Evolutionary conservation across 805 yeast genomes (phyloP), one percentile per base, ranked within the genome.

Genomic region (Teunomyces stri): DNA sequence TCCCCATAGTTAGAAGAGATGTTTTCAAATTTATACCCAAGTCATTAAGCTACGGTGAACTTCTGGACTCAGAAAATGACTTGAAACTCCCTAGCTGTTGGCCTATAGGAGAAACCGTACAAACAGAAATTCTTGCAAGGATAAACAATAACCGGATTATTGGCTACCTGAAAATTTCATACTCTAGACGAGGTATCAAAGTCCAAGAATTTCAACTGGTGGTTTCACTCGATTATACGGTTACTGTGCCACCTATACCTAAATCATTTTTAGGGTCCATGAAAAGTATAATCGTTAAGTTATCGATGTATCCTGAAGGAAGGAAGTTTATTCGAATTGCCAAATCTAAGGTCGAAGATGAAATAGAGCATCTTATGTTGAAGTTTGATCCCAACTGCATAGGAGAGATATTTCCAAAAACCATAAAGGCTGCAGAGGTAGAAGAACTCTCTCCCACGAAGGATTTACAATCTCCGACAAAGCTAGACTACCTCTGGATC

Each of bases 41-140:
- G 1, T 51, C 65, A 1, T 50, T 64, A 11, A 63, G 65, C 39
- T 65, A 50, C 42, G 68, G 65, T n/a, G 64, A 62, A 34, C 41
- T 44, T 6, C 20, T 13, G 12, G 43, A 38, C 2, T 10, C 21
- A 7, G 15, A 12, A 6, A 42, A 42, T 31, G 44, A 42, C 27
- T 20, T 42, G 15, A 27, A 9, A 11, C 31, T 39, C 15, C 43
- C 43, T 15, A 27, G 21, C n/a, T 20, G 21, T 37, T 37, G 40
- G 40, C 40, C 40, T 7, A 12, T 21, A 20, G 13, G 29, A 5
- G 40, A 37, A 6, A 5, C 18, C 13, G 4, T 3, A 30, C 47
- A 16, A 36, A 27, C 27, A 4, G 29, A 21, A 33, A 45, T 2
- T 22, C 40, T 16, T 25, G 15, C 9, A n/a, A 16, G 10, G 39